Evolutionary conservation across 2,329 filamentous ascomycete genomes (phyloP).

Genomic region (Apiospora marii): DNA sequence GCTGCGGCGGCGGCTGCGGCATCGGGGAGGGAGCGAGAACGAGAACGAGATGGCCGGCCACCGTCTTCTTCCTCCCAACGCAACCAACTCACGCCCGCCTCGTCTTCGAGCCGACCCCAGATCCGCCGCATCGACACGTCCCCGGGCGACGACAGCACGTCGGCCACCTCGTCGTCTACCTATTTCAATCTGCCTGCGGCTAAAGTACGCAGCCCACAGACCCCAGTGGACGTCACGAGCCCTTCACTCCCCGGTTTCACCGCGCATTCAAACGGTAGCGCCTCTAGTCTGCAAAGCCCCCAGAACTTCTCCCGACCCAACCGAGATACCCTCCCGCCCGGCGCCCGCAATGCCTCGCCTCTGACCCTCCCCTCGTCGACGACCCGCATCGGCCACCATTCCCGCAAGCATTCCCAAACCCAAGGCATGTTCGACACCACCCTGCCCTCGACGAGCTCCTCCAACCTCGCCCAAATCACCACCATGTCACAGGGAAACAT

Average conservation of each 20-base stretch:
- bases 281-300: constrained; percentile 57
- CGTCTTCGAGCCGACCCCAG: constrained; percentile 44
- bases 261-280: constrained; percentile 56
- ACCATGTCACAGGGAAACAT: constrained; percentile 45
- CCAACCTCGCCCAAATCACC: constrained; percentile 60
- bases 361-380: constrained; percentile 47
- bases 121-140: constrained; percentile 55
- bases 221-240: constrained; percentile 48
- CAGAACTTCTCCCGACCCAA: constrained; percentile 67
- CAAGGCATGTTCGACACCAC: constrained; percentile 81
- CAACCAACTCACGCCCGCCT: constrained; percentile 25
- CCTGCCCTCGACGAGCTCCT: constrained; percentile 67
- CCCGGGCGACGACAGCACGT: constrained; percentile 52
- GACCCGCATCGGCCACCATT: constrained; percentile 41
- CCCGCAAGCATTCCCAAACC: constrained; percentile 72
- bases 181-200: constrained; percentile 42
- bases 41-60: constrained; percentile 6
- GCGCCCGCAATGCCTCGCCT: constrained; percentile 51
- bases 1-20: constrained; percentile 33
- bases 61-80: not conserved
- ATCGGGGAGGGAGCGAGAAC: constrained; percentile 26
- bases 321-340: constrained; percentile 36
- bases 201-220: constrained; percentile 52
- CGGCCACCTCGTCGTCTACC: constrained; percentile 34
- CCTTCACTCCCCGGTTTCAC: constrained; percentile 59